Conservation (phyloP, 768 basidiomycete species). For the Suillus bovinus region DNA sequence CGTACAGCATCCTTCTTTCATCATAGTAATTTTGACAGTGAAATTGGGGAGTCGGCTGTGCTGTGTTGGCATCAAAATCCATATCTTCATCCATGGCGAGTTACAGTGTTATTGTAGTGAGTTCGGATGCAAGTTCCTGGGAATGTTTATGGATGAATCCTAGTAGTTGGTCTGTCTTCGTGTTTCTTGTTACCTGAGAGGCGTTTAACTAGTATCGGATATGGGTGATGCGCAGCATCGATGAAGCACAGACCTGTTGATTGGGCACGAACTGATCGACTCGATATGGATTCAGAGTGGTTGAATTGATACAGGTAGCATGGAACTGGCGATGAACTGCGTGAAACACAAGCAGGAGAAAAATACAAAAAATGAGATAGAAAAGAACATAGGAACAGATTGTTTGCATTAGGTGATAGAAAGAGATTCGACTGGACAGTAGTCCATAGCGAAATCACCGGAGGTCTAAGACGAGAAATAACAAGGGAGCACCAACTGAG, state of each 20-base stretch:
- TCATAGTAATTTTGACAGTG: slow-evolving; percentile 39
- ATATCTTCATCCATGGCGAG: slow-evolving; percentile 78
- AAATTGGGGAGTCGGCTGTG: slow-evolving; percentile 32
- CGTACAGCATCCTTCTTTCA: slow-evolving; percentile 75
- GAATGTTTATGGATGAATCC: background rate
- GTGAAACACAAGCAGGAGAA: background rate
- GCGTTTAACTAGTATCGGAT: too few species aligned
- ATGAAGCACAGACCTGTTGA: background rate
- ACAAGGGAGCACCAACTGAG: background rate
- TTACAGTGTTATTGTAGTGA: background rate
- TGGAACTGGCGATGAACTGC: background rate
- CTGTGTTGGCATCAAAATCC: slow-evolving; percentile 54
- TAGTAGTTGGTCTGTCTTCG: background rate
- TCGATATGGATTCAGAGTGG: background rate
- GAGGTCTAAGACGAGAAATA: background rate
- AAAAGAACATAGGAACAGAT: background rate
- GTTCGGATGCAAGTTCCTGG: background rate
- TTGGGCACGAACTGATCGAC: background rate
- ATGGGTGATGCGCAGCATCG: background rate
- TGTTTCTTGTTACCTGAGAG: background rate
- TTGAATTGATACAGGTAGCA: slow-evolving; percentile 2
- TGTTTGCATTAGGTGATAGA: slow-evolving; percentile 1
- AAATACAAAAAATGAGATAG: background rate
- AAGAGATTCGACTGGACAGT: background rate
- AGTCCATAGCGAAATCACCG: background rate